Evolutionary conservation across 257 asterid genomes (phyloP).

Genomic region (Ligustrum vulgare): DNA sequence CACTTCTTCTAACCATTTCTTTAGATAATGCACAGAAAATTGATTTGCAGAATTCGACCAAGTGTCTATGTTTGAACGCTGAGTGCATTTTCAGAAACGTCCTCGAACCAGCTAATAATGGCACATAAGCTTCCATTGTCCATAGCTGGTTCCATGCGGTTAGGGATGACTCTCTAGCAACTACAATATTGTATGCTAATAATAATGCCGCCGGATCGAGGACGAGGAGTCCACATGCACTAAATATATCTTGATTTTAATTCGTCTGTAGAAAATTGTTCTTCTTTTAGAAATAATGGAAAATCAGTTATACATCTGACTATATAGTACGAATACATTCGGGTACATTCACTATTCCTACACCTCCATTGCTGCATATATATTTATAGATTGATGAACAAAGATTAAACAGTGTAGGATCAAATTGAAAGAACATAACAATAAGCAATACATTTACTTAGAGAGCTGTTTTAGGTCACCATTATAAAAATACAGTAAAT

Average conservation of each 20-base stretch:
- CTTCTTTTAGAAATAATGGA: not conserved
- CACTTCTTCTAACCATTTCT: slow-evolving; percentile 54
- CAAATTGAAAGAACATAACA: not conserved
- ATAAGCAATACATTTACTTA: not conserved
- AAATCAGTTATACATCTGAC: not conserved
- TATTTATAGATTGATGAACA: too few relatives aligned
- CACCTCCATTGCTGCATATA: too few relatives aligned
- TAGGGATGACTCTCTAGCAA: not conserved
- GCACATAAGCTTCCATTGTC: slow-evolving; percentile 16
- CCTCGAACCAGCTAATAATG: slow-evolving; percentile 63
- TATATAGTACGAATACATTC: slow-evolving; percentile 4
- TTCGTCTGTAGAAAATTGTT: not conserved
- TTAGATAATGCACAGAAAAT: slow-evolving; percentile 54
- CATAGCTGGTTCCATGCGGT: slow-evolving; percentile 13
- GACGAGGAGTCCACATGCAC: not conserved
- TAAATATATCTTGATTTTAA: not conserved
- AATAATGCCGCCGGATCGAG: not conserved
- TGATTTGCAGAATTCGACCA: slow-evolving; percentile 55
- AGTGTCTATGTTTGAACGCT: slow-evolving; percentile 52
- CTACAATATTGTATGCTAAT: not conserved
- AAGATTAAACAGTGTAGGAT: not conserved
- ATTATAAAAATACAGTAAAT: not conserved
- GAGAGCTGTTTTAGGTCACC: not conserved
- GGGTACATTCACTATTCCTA: too few relatives aligned
- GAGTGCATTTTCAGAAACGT: slow-evolving; percentile 45